phyloP scores from a whole-genome alignment of 352 stramenopile genomes.

The Plasmopara viticola region DNA sequence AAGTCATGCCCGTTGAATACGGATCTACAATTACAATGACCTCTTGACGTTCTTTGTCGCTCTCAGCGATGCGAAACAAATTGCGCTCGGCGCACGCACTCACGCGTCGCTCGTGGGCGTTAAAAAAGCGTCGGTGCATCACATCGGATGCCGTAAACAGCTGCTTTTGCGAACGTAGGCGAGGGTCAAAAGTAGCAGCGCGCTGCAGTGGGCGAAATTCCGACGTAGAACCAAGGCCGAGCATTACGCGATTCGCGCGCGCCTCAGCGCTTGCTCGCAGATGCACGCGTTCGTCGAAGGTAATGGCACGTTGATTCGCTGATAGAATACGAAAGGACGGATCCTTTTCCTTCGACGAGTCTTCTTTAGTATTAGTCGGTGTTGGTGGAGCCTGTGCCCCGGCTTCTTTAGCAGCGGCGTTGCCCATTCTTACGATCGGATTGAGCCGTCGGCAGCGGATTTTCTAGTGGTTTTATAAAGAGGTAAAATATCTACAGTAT shows the following conservation, averaged over 20 bases:
- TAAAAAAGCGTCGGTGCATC: slow-evolving; percentile 77
- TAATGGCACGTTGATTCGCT: slow-evolving; percentile 64
- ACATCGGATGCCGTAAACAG: slow-evolving; percentile 73
- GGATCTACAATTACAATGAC: slow-evolving; percentile 92
- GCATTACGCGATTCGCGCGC: slow-evolving; percentile 33
- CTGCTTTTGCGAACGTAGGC: slow-evolving; percentile 48
- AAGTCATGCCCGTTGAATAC: slow-evolving; percentile 91
- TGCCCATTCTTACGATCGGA: slow-evolving; percentile 14
- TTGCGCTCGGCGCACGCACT: slow-evolving; percentile 26
- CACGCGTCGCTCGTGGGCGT: slow-evolving; percentile 59
- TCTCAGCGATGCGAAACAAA: slow-evolving; percentile 60
- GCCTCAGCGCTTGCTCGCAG: slow-evolving; percentile 21
- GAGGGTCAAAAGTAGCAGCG: slow-evolving; percentile 73
- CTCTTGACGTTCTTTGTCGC: slow-evolving; percentile 25
- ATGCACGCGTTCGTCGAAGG: slow-evolving; percentile 79
- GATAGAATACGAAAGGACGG: slow-evolving; percentile 59
- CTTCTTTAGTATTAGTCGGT: neutral
- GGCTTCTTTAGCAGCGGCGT: slow-evolving; percentile 25
- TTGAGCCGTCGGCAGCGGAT: slow-evolving; percentile 9
- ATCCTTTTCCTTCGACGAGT: neutral
- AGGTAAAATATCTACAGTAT: no score
- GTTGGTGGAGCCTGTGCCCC: slow-evolving; percentile 3
- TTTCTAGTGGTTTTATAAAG: slow-evolving; percentile 8
- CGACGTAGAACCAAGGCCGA: slow-evolving; percentile 47
- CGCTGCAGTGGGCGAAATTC: slow-evolving; percentile 69